Evolutionary conservation across 768 basidiomycete species (phyloP).

Genomic region (Zangia roseola): DNA sequence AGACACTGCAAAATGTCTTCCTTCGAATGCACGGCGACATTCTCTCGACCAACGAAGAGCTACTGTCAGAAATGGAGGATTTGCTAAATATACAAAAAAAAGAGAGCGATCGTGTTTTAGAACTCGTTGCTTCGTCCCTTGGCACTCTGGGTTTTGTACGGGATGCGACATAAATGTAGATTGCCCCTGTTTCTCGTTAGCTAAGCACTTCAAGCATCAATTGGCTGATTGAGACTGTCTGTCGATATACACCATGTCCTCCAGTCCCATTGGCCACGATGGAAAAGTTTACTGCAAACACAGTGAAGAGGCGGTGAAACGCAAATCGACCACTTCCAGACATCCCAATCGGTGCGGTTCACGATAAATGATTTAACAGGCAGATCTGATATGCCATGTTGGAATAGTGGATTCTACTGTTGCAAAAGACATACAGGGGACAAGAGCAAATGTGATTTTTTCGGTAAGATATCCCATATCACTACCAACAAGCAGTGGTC

Average conservation of each 20-base stretch:
- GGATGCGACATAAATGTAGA: slow-evolving; percentile 47
- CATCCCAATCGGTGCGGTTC: slow-evolving; percentile 41
- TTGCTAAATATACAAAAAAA: slow-evolving; percentile 65
- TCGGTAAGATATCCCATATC: slow-evolving; percentile 29
- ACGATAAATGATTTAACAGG: not conserved
- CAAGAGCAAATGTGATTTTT: slow-evolving; percentile 34
- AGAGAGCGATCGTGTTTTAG: slow-evolving; percentile 78
- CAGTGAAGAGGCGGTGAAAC: slow-evolving; percentile 28
- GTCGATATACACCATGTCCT: slow-evolving; percentile 22
- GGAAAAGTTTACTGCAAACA: slow-evolving; percentile 42
- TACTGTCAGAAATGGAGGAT: slow-evolving; percentile 53
- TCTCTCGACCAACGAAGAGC: slow-evolving; percentile 67
- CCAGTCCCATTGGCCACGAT: slow-evolving; percentile 19
- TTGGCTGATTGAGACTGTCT: too few relatives aligned
- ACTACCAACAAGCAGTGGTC: not conserved
- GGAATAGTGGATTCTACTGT: slow-evolving; percentile 38
- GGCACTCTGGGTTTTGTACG: slow-evolving; percentile 77
- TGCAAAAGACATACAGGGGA: slow-evolving; percentile 30
- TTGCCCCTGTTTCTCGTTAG: slow-evolving; percentile 12
- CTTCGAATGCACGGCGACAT: slow-evolving; percentile 82
- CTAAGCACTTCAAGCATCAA: slow-evolving; percentile 22
- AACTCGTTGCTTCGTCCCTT: slow-evolving; percentile 69
- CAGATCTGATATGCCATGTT: slow-evolving; percentile 5
- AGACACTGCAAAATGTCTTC: slow-evolving; percentile 83
- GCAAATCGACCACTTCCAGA: slow-evolving; percentile 31